Conservation (phyloP, 2,329 filamentous ascomycete genomes). For the Fusarium sambucinum region DNA sequence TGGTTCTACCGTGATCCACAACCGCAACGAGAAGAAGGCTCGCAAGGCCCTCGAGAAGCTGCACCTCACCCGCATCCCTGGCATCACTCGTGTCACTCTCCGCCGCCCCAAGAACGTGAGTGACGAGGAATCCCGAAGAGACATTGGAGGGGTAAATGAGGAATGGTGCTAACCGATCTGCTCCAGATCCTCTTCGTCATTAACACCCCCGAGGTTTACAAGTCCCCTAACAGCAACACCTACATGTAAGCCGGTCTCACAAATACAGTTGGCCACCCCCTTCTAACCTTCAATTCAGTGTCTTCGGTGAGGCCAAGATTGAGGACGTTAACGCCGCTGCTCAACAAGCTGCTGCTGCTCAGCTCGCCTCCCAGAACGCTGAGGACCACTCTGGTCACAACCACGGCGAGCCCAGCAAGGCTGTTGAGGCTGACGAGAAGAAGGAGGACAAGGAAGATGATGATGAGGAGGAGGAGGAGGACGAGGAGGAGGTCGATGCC, state of each 20-base stretch:
- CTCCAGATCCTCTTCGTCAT: slow-evolving; percentile 97
- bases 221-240: slow-evolving; percentile 98
- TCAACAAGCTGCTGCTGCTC: slow-evolving; percentile 94
- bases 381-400: slow-evolving; percentile 78
- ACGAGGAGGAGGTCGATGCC: slow-evolving; percentile 95
- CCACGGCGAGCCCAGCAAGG: slow-evolving; percentile 76
- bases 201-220: slow-evolving; percentile 99
- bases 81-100: slow-evolving; percentile 98
- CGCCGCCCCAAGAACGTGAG: slow-evolving; percentile 99
- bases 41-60: slow-evolving; percentile 99
- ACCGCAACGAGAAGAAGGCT: slow-evolving; percentile 99
- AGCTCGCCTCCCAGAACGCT: slow-evolving; percentile 80
- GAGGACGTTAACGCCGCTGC: slow-evolving; percentile 99
- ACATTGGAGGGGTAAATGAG: slow-evolving; percentile 19
- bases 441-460: slow-evolving; percentile 87
- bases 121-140: slow-evolving; percentile 49
- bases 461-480: slow-evolving; percentile 81
- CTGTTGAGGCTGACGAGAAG: slow-evolving; percentile 70
- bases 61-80: slow-evolving; percentile 93
- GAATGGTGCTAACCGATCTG: slow-evolving; percentile 42
- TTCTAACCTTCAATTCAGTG: slow-evolving; percentile 66
- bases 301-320: slow-evolving; percentile 99
- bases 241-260: slow-evolving; percentile 84
- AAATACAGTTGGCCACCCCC: background rate
- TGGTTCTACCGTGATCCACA: slow-evolving; percentile 92